Conservation (phyloP, 1,139 yeast species). For the Insectozyma bohioensis region DNA sequence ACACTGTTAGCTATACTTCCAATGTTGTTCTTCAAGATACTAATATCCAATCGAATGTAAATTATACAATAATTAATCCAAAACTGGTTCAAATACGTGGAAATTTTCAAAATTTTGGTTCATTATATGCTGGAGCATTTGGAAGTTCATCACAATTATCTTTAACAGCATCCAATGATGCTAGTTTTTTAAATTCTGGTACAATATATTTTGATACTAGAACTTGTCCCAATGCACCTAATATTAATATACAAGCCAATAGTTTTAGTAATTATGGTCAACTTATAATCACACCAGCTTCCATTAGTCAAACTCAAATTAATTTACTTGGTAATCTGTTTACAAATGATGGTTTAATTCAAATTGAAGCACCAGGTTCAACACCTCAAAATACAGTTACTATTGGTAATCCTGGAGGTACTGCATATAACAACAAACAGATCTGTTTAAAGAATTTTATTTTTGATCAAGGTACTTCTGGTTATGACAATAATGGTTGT, state of each 20-base stretch:
- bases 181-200: slow-evolving; percentile 2
- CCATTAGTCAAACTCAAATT: too few species aligned
- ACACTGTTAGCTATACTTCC: too few species aligned
- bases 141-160: neutral
- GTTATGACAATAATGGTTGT: slow-evolving; percentile 1
- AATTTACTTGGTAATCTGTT: too few species aligned
- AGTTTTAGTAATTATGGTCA: too few species aligned
- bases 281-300: too few species aligned
- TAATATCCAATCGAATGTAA: neutral
- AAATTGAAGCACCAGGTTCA: too few species aligned
- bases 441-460: slow-evolving; percentile 1
- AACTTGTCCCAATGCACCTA: slow-evolving; percentile 1
- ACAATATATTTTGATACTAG: slow-evolving; percentile 4
- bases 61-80: slow-evolving; percentile 1
- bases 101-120: neutral
- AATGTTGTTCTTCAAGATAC: neutral
- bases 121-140: neutral
- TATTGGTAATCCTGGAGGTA: slow-evolving; percentile 3
- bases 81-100: neutral
- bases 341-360: too few species aligned
- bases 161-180: slow-evolving; percentile 1
- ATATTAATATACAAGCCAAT: too few species aligned
- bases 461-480: slow-evolving; percentile 1
- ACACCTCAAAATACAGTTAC: neutral
- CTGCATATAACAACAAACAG: slow-evolving; percentile 1